phyloP scores from a whole-genome alignment of 2,329 filamentous ascomycete genomes.

The Ascochyta koolunga region DNA sequence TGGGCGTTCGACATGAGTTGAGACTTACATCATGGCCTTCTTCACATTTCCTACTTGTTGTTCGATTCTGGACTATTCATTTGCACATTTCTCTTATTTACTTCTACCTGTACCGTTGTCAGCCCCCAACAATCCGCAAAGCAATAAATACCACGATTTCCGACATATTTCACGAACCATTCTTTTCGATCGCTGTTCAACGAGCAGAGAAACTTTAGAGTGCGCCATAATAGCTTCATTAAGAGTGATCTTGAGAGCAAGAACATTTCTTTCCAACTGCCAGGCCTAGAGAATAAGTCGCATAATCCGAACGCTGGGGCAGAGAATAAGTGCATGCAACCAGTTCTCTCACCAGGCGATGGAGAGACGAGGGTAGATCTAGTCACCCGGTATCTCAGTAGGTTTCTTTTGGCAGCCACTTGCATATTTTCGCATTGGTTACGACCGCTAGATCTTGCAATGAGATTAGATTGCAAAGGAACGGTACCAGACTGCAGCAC shows the following conservation, averaged over 20 bases:
- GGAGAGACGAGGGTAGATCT: conserved; percentile 63
- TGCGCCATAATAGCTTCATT: background rate
- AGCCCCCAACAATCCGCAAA: background rate
- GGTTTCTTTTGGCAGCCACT: conserved; percentile 20
- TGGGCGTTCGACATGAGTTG: background rate
- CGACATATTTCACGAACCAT: conserved; percentile 3
- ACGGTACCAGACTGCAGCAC: conserved; percentile 61
- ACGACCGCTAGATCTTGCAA: conserved; percentile 36
- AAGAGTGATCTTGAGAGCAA: background rate
- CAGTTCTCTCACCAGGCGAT: conserved; percentile 57
- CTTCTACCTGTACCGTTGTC: conserved; percentile 4
- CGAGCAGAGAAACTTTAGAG: background rate
- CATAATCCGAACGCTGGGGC: conserved; percentile 64
- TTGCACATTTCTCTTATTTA: background rate
- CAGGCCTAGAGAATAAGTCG: background rate
- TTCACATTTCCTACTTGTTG: background rate
- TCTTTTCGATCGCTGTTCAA: conserved; percentile 2
- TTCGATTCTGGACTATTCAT: background rate
- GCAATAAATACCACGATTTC: conserved; percentile 26
- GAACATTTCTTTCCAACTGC: background rate
- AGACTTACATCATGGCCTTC: background rate
- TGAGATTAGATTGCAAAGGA: conserved; percentile 57
- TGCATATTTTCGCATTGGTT: background rate
- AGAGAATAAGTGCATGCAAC: conserved; percentile 68
- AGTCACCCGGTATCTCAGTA: conserved; percentile 68